Percentiles rank a stretch among this genome's conserved stretches.
phyloP scores from a whole-genome alignment of 768 basidiomycete genomes.

The Amanita muscaria region DNA sequence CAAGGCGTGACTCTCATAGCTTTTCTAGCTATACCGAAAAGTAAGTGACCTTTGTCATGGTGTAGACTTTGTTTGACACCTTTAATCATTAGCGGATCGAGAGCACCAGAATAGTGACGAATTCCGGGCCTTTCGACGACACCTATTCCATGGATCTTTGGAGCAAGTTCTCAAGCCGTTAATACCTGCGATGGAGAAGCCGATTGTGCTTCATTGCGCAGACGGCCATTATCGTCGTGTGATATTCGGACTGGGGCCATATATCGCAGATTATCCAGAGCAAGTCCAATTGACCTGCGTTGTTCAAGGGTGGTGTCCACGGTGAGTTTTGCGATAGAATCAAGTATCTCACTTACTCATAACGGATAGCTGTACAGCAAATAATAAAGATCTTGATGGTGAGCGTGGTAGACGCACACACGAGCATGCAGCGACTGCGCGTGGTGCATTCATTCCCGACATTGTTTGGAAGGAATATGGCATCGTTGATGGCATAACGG shows the following conservation, averaged over 20 bases:
- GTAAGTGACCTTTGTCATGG: conserved; percentile 9
- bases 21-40: conserved; percentile 16
- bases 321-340: background rate
- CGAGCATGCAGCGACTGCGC: conserved; percentile 4
- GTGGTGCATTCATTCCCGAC: conserved; percentile 19
- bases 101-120: conserved; percentile 8
- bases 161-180: conserved; percentile 6
- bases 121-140: conserved; percentile 18
- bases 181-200: conserved; percentile 10
- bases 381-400: no score
- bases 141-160: conserved; percentile 20
- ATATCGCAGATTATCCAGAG: conserved; percentile 31
- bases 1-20: conserved; percentile 16
- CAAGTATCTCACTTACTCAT: background rate
- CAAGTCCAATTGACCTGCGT: conserved; percentile 22
- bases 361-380: no score
- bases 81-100: conserved; percentile 13
- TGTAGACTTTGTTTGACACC: no score
- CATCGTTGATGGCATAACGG: conserved; percentile 21
- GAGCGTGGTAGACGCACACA: no score
- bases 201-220: conserved; percentile 18
- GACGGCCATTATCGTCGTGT: conserved; percentile 25
- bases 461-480: conserved; percentile 27
- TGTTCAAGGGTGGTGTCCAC: conserved; percentile 20
- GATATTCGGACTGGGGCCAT: conserved; percentile 24